These are phyloP conservation scores for Chalciporus sp. DNA, from an alignment of 1,284 basidiomycete species.

Conservation along the genomic window DNA sequence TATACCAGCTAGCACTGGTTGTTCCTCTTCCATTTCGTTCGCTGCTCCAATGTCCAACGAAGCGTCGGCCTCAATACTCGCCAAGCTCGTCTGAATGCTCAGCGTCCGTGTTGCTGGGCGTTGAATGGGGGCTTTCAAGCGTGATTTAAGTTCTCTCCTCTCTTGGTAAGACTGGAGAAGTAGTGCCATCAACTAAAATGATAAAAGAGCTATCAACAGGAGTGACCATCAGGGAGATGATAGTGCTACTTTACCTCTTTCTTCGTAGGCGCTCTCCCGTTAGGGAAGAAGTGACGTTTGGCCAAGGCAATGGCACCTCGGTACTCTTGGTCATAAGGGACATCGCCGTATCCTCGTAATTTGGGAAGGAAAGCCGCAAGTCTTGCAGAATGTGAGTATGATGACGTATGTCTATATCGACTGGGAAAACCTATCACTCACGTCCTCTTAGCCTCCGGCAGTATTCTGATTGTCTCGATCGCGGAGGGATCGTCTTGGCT, in stretches of 20 bases:
- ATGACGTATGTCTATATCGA: background rate
- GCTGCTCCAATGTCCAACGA: background rate
- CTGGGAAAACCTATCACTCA: slow-evolving; percentile 11
- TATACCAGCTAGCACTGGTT: background rate
- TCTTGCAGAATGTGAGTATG: slow-evolving; percentile 16
- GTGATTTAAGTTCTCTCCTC: slow-evolving; percentile 15
- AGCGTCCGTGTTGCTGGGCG: slow-evolving; percentile 17
- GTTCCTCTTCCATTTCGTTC: background rate
- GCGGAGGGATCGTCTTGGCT: slow-evolving; percentile 19
- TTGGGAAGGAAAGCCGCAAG: slow-evolving; percentile 35
- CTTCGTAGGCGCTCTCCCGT: slow-evolving; percentile 27
- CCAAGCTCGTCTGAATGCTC: slow-evolving; percentile 26
- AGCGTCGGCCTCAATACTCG: background rate
- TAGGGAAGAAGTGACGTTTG: slow-evolving; percentile 33
- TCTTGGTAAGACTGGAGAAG: slow-evolving; percentile 31
- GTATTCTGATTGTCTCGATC: slow-evolving; percentile 28
- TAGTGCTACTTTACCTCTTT: slow-evolving; percentile 19
- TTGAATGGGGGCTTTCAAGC: slow-evolving; percentile 3
- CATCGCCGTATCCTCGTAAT: slow-evolving; percentile 32
- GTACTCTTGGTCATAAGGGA: slow-evolving; percentile 30
- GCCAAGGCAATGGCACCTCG: slow-evolving; percentile 33
- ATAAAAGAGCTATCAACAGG: slow-evolving; percentile 7
- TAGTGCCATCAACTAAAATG: slow-evolving; percentile 26
- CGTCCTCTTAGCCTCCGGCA: slow-evolving; percentile 29
- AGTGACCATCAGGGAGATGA: background rate